phyloP scores from a whole-genome alignment of 2,329 filamentous ascomycete species.

The Colletotrichum sp. region DNA sequence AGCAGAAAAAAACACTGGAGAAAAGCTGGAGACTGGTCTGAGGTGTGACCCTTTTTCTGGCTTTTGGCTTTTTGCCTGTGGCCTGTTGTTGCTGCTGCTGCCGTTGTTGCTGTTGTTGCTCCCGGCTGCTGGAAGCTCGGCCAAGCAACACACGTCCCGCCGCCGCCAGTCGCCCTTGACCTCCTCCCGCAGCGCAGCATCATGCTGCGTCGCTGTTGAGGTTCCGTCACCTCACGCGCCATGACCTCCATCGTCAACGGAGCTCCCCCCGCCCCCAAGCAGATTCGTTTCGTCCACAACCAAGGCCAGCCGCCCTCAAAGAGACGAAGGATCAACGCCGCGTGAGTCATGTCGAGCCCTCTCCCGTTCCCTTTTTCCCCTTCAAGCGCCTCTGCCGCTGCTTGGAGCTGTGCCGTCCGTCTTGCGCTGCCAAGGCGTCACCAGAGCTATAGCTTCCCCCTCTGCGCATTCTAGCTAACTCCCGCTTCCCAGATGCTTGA shows the following conservation, averaged over 20 bases:
- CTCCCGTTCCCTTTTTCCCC: background rate
- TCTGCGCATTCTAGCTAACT: background rate
- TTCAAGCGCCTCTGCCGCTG: background rate
- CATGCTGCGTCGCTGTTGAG: conserved; percentile 19
- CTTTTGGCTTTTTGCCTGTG: background rate
- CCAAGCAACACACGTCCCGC: background rate
- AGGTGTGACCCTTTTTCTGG: background rate
- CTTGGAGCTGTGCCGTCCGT: background rate
- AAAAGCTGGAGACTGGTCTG: background rate
- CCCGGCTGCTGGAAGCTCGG: background rate
- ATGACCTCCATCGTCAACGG: conserved; percentile 40
- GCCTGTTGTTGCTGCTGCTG: background rate
- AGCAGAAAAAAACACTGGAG: background rate
- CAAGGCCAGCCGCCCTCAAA: conserved; percentile 83
- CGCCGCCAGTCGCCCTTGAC: background rate
- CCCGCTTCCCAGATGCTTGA: conserved; percentile 60
- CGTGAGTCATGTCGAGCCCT: conserved; percentile 55
- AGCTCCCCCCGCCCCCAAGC: conserved; percentile 53
- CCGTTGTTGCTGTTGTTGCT: background rate
- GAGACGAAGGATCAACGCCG: conserved; percentile 78
- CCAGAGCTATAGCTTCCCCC: background rate
- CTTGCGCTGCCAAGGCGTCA: background rate
- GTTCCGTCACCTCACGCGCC: conserved; percentile 17
- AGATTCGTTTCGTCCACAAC: conserved; percentile 82
- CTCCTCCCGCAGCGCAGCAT: conserved; percentile 15